Base-by-base conservation (phyloP, 768 basidiomycete species). In the Cystoderma amianthinum region DNA sequence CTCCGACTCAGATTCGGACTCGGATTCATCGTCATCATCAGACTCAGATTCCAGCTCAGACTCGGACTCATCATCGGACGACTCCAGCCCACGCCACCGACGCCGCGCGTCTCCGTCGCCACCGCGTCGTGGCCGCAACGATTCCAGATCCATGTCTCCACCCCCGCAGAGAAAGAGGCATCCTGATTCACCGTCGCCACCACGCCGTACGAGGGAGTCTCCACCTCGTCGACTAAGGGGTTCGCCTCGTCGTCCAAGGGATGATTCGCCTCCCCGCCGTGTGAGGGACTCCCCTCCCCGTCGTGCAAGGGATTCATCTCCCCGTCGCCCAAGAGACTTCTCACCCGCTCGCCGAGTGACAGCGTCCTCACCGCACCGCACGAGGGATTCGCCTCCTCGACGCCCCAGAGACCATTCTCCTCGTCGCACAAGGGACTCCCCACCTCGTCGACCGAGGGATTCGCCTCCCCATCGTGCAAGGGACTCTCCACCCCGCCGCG, bases 1-100 rank as follows among this genome's bases (percentile, higher is more conserved):
- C 2, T 60, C 57, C 5, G 59, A 62, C 38, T 66, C 69, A 0
- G 63, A 54, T 7, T 71, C 74, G 3, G 62, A 56, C 32, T 56
- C 54, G 12, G 45, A 47, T 4, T 48, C 51, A 25, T 50, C 54
- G 4, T 45, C 47, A 28, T 46, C 47, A 15, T 52, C 49, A 21
- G 49, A 48, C 23, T 56, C 53, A 16, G 48, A 45, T 28, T 55
- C 63, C n/a, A 49, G 52, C 21, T 62, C 62, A 1, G 57, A 58
- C n/a, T 61, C 60, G 1, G 57, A 58, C 17, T 40, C 43, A 12
- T 42, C 34, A 23, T 59, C 59, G 2, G 59, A 57, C 9, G 59
- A 58, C 16, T 32, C 38, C 23, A 50, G 59, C 15, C 48, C 45
- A n/a, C 50, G 48, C 17, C 50, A 50, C 13, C 57, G 57, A 18